phyloP scores from a whole-genome alignment of 208 protist genomes.

The Leptomonas seymouri region DNA sequence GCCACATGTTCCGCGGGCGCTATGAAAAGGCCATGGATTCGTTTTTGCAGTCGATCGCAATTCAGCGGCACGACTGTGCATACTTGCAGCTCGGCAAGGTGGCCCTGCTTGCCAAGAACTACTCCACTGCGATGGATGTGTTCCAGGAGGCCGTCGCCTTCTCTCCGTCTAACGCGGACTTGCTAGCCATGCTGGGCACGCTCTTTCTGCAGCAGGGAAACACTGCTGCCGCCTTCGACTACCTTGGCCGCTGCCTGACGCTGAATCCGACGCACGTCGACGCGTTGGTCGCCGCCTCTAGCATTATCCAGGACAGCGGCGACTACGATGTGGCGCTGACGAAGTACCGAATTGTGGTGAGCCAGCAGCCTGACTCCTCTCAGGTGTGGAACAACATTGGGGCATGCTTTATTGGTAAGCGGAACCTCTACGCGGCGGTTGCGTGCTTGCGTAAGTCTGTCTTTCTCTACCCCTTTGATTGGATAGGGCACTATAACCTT shows the following conservation, averaged over 20 bases:
- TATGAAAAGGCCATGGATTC: slow-evolving; percentile 72
- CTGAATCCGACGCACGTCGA: slow-evolving; percentile 87
- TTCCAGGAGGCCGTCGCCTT: slow-evolving; percentile 87
- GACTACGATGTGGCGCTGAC: slow-evolving; percentile 96
- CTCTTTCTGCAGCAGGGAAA: slow-evolving; percentile 89
- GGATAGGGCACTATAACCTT: slow-evolving; percentile 96
- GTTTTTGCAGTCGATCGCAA: slow-evolving; percentile 83
- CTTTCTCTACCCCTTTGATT: slow-evolving; percentile 95
- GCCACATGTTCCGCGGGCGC: slow-evolving; percentile 79
- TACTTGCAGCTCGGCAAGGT: slow-evolving; percentile 92
- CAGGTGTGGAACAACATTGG: slow-evolving; percentile 99
- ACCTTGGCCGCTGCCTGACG: slow-evolving; percentile 91
- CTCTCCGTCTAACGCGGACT: slow-evolving; percentile 92
- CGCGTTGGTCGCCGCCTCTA: slow-evolving; percentile 93
- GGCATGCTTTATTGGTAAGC: slow-evolving; percentile 96
- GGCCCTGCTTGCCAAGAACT: slow-evolving; percentile 71
- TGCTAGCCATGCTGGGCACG: slow-evolving; percentile 93
- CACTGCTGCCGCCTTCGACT: slow-evolving; percentile 89
- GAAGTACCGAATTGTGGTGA: slow-evolving; percentile 95
- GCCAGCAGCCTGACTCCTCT: slow-evolving; percentile 85
- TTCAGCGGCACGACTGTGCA: slow-evolving; percentile 91
- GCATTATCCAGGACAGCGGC: slow-evolving; percentile 95
- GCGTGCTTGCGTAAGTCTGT: slow-evolving; percentile 95
- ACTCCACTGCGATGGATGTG: slow-evolving; percentile 67
- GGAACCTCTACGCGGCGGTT: slow-evolving; percentile 93